Evolutionary conservation across 2,329 filamentous ascomycete genomes (phyloP), one percentile per base, ranked within the genome.

Genomic region (Myriosclerotinia scirpicola): DNA sequence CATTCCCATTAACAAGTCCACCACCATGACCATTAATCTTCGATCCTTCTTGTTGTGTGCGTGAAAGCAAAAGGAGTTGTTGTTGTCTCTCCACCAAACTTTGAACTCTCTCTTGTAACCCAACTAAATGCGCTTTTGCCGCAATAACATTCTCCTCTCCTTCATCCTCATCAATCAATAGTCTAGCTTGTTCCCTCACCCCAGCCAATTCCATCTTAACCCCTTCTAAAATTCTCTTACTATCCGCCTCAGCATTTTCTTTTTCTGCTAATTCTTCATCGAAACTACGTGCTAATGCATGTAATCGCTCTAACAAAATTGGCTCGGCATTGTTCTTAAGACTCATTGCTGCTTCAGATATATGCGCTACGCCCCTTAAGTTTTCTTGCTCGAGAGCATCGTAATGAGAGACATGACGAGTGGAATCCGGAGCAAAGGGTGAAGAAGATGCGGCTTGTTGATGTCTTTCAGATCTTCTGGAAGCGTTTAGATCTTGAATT

Each of bases 181-280:
- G 84, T 46, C 81, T 79, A 50, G 89, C 83, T 70, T 88, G 84
- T 67, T 86, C 83, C 15, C 83, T 84, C 20, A 90, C 80, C 1
- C 81, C 79, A 54, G 85, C 83, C 5, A 92, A 81, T 75, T 94
- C 91, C 42, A 84, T 82, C 69, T 90, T 85, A 0, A 90, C 88
- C 71, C 88, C 89, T 68, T 82, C 81, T 20, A 92, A 81, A 65
- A 89, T 85, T 20, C 86, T 82, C 60, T 85, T 85, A 3, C 88
- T 88, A 75, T 91, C 90, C 36, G 84, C 83, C 73, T 90, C 88
- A 3, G 87, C 87, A 22, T 84, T 82, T 63, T 92, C 87, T 75
- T 91, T 92, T 70, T 93, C 90, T 63, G 85, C 83, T 73, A 91
- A 85, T 75, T 94, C 90, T 38, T 88, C 85, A 67, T 95, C 91